Conservation (phyloP, 2,329 filamentous ascomycete genomes). For the Waltergamsia citrina region DNA sequence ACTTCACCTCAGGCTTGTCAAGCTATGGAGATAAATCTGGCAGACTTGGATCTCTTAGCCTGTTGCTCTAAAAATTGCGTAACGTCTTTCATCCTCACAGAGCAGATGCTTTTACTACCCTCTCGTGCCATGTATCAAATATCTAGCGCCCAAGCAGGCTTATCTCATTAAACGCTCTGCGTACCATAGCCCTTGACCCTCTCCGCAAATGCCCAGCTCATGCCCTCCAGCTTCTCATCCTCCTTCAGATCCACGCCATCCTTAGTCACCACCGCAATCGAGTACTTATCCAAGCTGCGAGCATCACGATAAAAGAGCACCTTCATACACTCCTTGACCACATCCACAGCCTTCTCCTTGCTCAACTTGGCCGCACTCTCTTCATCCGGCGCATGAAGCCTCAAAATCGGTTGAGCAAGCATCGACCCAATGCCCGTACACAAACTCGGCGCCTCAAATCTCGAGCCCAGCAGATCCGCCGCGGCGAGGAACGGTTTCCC, state of each 20-base stretch:
- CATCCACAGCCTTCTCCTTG: conserved; percentile 68
- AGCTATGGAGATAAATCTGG: too few species aligned
- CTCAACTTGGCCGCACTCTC: conserved; percentile 61
- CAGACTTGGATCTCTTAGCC: too few species aligned
- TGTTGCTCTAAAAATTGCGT: too few species aligned
- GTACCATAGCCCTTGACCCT: conserved; percentile 91
- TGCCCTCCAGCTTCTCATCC: conserved; percentile 79
- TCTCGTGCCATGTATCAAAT: too few species aligned
- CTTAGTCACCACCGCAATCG: conserved; percentile 80
- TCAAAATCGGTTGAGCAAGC: conserved; percentile 86
- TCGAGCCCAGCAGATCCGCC: conserved; percentile 87
- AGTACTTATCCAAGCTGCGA: conserved; percentile 83
- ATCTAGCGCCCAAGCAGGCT: too few species aligned
- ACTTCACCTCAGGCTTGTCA: too few species aligned
- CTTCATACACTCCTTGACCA: conserved; percentile 94
- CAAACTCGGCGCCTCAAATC: conserved; percentile 77
- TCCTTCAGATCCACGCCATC: conserved; percentile 80
- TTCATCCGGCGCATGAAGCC: conserved; percentile 77
- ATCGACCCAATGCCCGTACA: conserved; percentile 92
- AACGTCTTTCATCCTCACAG: too few species aligned
- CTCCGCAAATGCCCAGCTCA: conserved; percentile 98
- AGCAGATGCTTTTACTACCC: too few species aligned
- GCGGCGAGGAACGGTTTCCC: conserved; percentile 81
- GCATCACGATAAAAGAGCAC: conserved; percentile 96
- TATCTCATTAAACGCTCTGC: conserved; percentile 50